A percentile compares a stretch with the other conserved stretches of the same genome.
These are phyloP conservation scores for Xerocomellus intermedius DNA, from an alignment of 768 basidiomycete genomes.

Conservation along the genomic window DNA sequence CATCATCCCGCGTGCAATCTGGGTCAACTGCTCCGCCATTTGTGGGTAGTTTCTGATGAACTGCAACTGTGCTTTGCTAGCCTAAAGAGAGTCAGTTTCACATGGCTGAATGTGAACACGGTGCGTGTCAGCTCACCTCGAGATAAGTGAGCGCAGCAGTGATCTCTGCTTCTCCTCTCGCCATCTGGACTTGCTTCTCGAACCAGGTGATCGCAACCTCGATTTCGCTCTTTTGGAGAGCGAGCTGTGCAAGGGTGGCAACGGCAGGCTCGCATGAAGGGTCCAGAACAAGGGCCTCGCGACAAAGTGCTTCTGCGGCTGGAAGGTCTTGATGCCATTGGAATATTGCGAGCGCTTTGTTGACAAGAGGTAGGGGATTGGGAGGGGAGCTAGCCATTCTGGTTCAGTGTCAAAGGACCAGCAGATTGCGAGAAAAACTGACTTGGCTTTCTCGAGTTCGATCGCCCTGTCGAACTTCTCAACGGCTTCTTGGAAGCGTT, in stretches of 20 bases:
- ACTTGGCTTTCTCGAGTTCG: constrained; percentile 82
- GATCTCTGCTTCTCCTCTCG: constrained; percentile 89
- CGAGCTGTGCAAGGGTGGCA: constrained; percentile 91
- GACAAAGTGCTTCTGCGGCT: constrained; percentile 79
- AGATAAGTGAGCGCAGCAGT: constrained; percentile 73
- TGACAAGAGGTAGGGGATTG: constrained; percentile 93
- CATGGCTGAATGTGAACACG: not conserved
- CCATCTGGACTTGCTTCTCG: constrained; percentile 76
- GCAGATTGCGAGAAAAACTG: constrained; percentile 13
- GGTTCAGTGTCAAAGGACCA: not conserved
- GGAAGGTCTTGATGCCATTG: constrained; percentile 92
- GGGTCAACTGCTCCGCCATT: constrained; percentile 67
- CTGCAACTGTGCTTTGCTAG: constrained; percentile 77
- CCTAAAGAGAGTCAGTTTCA: constrained; percentile 41
- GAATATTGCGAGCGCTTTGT: constrained; percentile 95
- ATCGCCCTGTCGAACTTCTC: constrained; percentile 92
- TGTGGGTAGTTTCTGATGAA: constrained; percentile 84
- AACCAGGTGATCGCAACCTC: constrained; percentile 87
- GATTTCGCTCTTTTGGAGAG: constrained; percentile 87
- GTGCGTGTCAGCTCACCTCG: constrained; percentile 50
- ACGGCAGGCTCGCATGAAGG: constrained; percentile 96
- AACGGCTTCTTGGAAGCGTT: constrained; percentile 81
- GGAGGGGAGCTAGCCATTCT: constrained; percentile 41
- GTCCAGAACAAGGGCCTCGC: constrained; percentile 86
- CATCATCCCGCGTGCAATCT: constrained; percentile 43